Base-by-base conservation (phyloP, 495 filamentous ascomycete species). In the Xylaria venustula region DNA sequence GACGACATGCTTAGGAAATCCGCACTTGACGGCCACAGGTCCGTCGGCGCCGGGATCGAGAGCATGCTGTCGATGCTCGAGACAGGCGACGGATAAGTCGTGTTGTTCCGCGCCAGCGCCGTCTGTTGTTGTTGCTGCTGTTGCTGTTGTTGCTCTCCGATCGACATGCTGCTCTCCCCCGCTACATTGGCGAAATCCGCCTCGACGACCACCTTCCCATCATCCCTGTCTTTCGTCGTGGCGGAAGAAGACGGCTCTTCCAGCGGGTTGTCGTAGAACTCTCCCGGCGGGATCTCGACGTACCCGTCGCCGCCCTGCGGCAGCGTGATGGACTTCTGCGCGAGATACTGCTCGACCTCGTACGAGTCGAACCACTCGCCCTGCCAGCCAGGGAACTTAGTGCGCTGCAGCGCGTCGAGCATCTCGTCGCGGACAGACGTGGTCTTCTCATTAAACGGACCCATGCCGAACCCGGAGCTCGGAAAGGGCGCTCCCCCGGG, bases 321-420 rank as follows among this genome's bases (percentile, higher is more conserved):
- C 34, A 89, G 83, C 17, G 74, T 65, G 17, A 90, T 75, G 0
- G 86, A 86, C 30, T 81, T 77, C 67, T 84, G 75, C 54, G 75
- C 73, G 17, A 93, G 79, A 69, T 87, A 91, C 9, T 84, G 76
- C 71, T 92, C 87, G 5, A 91, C 85, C 65, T 92, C 90, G 48
- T 85, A 77, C 5, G 87, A 78, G 63, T 92, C 88, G 63, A 89
- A 88, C 81, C 87, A 93, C 50, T 90, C 88, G 22, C 88, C 87
- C 40, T 85, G 78, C 67, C 86, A 80, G 0, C 81, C 83, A 7
- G 76, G 69, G 19, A 78, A 58, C 19, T 77, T 67, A 34, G 79
- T 68, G 74, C 78, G 71, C 61, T 79, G 71, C 45, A 69, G 64
- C 48, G 62, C 60, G 0, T 71, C 71, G 12, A 78, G 42, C 1